A percentile compares a stretch with the other conserved stretches of the same genome.
Conservation (phyloP, 1,139 yeast species). For the Sugiyamaella grinbergsii region DNA sequence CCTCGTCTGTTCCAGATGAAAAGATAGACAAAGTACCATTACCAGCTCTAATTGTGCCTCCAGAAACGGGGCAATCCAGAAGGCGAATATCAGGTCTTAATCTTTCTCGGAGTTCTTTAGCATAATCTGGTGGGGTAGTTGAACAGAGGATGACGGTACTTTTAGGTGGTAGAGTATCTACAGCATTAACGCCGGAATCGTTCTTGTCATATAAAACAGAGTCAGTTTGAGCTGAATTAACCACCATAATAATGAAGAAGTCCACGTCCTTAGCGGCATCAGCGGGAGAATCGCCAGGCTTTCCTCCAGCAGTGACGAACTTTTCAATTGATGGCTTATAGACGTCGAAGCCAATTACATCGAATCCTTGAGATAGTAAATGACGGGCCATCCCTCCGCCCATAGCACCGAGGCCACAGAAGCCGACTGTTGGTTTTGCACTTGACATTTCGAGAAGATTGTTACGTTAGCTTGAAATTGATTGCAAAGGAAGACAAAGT, state of each 20-base stretch:
- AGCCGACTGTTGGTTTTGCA: constrained; percentile 16
- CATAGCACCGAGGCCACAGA: constrained; percentile 26
- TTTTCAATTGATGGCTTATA: constrained; percentile 21
- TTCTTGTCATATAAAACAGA: constrained; percentile 17
- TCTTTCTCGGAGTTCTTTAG: constrained; percentile 12
- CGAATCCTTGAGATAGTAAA: constrained; percentile 16
- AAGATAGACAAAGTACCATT: constrained; percentile 23
- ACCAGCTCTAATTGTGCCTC: constrained; percentile 24
- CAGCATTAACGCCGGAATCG: constrained; percentile 12
- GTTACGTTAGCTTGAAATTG: too few relatives aligned
- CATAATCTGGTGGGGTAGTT: constrained; percentile 23
- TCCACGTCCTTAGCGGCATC: constrained; percentile 21
- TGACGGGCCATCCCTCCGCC: constrained; percentile 25
- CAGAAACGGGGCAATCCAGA: constrained; percentile 24
- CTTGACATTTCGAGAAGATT: too few relatives aligned
- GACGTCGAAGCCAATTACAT: constrained; percentile 21
- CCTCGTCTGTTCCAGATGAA: constrained; percentile 21
- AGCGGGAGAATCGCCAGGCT: constrained; percentile 19
- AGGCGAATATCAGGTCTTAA: constrained; percentile 20
- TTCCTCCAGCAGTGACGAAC: constrained; percentile 20
- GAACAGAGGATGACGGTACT: constrained; percentile 22
- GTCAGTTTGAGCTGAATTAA: constrained; percentile 22
- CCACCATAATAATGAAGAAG: constrained; percentile 23
- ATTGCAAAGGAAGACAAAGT: neutral
- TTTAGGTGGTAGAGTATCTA: constrained; percentile 8